These are phyloP conservation scores for Berkeleyomyces basicola DNA, from an alignment of 2,329 filamentous ascomycete species.

Conservation along the genomic window DNA sequence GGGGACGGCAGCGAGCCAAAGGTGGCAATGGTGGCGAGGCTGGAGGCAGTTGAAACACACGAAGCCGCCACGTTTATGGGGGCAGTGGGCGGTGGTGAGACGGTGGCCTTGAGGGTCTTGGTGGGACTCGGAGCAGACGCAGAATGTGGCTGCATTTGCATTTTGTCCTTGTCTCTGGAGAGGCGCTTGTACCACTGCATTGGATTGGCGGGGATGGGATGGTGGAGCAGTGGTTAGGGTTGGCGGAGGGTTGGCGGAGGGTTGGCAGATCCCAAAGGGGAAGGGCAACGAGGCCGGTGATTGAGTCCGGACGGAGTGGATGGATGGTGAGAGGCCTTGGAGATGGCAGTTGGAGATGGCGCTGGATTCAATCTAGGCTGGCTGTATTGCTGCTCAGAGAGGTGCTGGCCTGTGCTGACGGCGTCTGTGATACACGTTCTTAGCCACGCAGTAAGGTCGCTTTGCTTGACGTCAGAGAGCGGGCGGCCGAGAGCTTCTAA, in stretches of 20 bases:
- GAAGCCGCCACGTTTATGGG: background rate
- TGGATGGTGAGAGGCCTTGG: background rate
- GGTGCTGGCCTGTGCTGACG: too few species aligned
- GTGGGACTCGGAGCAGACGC: background rate
- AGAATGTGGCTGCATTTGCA: background rate
- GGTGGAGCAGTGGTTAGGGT: conserved; percentile 15
- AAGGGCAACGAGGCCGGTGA: background rate
- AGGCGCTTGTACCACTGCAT: conserved; percentile 18
- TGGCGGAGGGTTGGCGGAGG: conserved; percentile 16
- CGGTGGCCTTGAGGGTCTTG: background rate
- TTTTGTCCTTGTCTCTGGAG: conserved; percentile 13
- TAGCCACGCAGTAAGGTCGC: too few species aligned
- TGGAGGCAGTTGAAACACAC: conserved; percentile 5
- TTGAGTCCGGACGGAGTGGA: background rate
- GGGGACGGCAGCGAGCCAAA: conserved; percentile 12
- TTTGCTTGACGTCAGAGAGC: too few species aligned
- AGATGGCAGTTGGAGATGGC: background rate
- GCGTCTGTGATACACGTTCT: too few species aligned
- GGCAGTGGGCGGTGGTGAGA: background rate
- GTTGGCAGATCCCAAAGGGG: background rate
- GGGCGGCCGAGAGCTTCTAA: too few species aligned
- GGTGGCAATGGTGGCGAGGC: conserved; percentile 9
- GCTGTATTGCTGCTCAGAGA: too few species aligned
- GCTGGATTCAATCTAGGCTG: background rate
- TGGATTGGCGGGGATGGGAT: conserved; percentile 20